Percentiles rank a stretch among this genome's conserved stretches.
Conservation (phyloP, 495 filamentous ascomycete species). For the Poronia punctata region DNA sequence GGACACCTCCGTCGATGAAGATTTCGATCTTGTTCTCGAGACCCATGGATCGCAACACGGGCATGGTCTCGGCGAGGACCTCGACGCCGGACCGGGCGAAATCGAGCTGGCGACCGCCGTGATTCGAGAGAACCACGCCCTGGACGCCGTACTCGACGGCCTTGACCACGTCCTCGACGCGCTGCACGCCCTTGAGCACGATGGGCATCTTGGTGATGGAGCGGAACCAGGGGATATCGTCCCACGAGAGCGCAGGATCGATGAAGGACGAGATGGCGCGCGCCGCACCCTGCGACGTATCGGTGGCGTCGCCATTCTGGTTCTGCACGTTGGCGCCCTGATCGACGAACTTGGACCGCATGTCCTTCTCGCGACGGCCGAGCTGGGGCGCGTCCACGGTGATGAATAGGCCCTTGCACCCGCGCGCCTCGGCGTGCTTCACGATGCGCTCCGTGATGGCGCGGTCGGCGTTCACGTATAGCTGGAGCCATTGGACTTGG, state of each 20-base stretch:
- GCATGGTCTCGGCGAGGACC: constrained; percentile 93
- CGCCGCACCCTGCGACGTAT: constrained; percentile 85
- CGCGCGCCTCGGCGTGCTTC: constrained; percentile 80
- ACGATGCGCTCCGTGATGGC: constrained; percentile 86
- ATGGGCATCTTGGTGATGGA: constrained; percentile 95
- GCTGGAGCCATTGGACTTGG: constrained; percentile 93
- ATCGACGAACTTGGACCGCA: constrained; percentile 90
- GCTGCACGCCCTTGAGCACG: constrained; percentile 91
- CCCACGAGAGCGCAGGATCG: constrained; percentile 84
- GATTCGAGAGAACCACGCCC: constrained; percentile 93
- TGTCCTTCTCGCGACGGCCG: constrained; percentile 88
- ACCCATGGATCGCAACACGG: constrained; percentile 74
- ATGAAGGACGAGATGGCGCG: constrained; percentile 90
- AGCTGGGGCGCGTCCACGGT: constrained; percentile 97
- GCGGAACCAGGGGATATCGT: constrained; percentile 91
- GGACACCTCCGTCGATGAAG: constrained; percentile 84
- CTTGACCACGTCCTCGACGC: constrained; percentile 86
- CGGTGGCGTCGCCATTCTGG: constrained; percentile 58
- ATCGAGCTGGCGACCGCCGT: constrained; percentile 96
- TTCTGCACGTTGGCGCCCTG: constrained; percentile 76
- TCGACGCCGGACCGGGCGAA: constrained; percentile 88
- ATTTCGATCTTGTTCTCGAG: constrained; percentile 82
- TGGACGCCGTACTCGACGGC: constrained; percentile 79
- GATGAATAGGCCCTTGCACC: constrained; percentile 95
- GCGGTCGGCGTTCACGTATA: constrained; percentile 98